Evolutionary conservation across 352 stramenopile species (phyloP).

Genomic region (Phytophthora tentaculata): DNA sequence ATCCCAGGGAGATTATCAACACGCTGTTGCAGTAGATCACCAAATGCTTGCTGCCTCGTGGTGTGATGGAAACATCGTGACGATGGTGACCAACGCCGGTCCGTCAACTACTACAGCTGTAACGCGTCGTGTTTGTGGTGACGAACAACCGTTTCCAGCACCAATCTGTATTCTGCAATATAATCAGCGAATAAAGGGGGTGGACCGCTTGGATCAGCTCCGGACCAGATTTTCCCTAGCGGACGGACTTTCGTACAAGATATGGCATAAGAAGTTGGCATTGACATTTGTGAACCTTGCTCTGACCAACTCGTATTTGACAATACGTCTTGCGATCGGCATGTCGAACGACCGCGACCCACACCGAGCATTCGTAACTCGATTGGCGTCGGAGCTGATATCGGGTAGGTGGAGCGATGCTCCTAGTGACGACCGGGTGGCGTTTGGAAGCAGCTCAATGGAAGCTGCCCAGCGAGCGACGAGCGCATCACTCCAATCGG

Average conservation of each 20-base stretch:
- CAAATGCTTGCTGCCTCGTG: neutral
- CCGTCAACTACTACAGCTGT: neutral
- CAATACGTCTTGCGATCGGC: neutral
- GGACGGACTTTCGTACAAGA: neutral
- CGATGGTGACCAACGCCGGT: neutral
- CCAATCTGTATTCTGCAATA: neutral
- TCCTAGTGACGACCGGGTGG: too few species aligned
- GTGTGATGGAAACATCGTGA: constrained; percentile 1
- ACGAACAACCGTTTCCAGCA: neutral
- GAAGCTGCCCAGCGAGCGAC: too few species aligned
- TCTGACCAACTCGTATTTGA: neutral
- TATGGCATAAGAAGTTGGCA: neutral
- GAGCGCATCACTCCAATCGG: too few species aligned
- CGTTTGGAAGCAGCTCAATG: too few species aligned
- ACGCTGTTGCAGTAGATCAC: neutral
- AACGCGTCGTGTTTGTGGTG: neutral
- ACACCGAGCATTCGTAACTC: neutral
- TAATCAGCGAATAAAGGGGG: neutral
- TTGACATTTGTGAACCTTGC: neutral
- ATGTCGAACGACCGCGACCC: neutral
- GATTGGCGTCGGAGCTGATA: neutral
- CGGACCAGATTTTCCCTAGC: neutral
- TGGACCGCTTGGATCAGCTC: neutral
- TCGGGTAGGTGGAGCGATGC: too few species aligned
- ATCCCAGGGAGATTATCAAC: neutral